phyloP scores from a whole-genome alignment of 805 yeast species.

The Wickerhamomyces silvicola region DNA sequence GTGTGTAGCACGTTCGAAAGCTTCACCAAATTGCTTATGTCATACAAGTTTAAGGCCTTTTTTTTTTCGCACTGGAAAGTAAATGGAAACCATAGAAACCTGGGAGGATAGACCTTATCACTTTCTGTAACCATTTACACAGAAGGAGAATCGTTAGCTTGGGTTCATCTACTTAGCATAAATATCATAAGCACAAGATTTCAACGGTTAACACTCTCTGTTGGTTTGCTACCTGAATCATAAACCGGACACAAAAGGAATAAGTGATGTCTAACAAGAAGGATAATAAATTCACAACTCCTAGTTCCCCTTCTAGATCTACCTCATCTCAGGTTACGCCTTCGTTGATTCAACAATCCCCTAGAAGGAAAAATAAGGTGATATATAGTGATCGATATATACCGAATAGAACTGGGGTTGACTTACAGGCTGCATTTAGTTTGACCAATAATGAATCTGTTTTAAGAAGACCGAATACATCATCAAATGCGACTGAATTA shows the following conservation, averaged over 20 bases:
- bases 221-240: background rate
- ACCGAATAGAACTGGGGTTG: conserved; percentile 82
- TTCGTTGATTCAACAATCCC: conserved; percentile 24
- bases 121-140: too few species aligned
- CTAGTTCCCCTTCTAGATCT: conserved; percentile 26
- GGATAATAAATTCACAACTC: conserved; percentile 18
- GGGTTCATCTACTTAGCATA: too few species aligned
- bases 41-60: too few species aligned
- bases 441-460: conserved; percentile 13
- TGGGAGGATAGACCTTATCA: too few species aligned
- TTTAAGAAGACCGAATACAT: conserved; percentile 21
- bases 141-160: too few species aligned
- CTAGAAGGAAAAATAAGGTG: conserved; percentile 31
- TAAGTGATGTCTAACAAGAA: conserved; percentile 14
- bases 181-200: background rate
- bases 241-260: background rate
- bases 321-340: conserved; percentile 17
- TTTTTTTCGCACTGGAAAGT: background rate
- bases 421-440: conserved; percentile 68
- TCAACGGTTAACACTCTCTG: background rate
- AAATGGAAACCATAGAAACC: conserved; percentile 2
- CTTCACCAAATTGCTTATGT: too few species aligned
- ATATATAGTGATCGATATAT: conserved; percentile 80
- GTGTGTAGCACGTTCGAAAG: too few species aligned
- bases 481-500: conserved; percentile 38